These are phyloP conservation scores for Acorus gramineus DNA, from an alignment of 106 monocot genomes.

Conservation along the genomic window DNA sequence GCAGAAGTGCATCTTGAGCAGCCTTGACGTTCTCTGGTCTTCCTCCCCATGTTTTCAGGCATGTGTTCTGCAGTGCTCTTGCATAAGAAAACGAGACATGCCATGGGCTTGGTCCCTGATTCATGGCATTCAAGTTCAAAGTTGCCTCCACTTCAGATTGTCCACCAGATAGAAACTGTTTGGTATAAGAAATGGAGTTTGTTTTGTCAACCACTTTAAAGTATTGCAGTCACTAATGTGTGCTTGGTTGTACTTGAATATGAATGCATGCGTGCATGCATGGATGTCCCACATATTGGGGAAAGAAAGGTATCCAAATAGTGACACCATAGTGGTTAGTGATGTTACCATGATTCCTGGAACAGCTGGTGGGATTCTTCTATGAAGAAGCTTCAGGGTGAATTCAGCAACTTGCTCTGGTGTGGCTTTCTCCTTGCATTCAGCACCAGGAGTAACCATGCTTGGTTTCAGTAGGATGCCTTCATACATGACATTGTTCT, in stretches of 20 bases:
- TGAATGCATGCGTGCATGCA: no score
- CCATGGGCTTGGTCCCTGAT: constrained; percentile 71
- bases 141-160: constrained; percentile 85
- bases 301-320: not conserved
- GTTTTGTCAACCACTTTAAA: no score
- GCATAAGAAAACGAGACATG: constrained; percentile 82
- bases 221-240: no score
- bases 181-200: no score
- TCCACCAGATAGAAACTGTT: constrained; percentile 68
- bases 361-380: constrained; percentile 66
- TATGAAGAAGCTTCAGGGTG: constrained; percentile 60
- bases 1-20: constrained; percentile 49
- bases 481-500: constrained; percentile 71
- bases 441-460: constrained; percentile 80
- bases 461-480: constrained; percentile 74
- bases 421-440: constrained; percentile 57
- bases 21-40: constrained; percentile 70
- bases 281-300: not conserved
- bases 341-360: constrained; percentile 65
- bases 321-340: not conserved
- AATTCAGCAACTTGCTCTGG: constrained; percentile 52
- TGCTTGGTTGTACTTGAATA: no score
- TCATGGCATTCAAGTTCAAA: constrained; percentile 74
- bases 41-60: constrained; percentile 80
- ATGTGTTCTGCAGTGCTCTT: constrained; percentile 70